These are phyloP conservation scores for Dryadomyces quercivorus DNA, from an alignment of 2,329 filamentous ascomycete genomes.

Conservation along the genomic window DNA sequence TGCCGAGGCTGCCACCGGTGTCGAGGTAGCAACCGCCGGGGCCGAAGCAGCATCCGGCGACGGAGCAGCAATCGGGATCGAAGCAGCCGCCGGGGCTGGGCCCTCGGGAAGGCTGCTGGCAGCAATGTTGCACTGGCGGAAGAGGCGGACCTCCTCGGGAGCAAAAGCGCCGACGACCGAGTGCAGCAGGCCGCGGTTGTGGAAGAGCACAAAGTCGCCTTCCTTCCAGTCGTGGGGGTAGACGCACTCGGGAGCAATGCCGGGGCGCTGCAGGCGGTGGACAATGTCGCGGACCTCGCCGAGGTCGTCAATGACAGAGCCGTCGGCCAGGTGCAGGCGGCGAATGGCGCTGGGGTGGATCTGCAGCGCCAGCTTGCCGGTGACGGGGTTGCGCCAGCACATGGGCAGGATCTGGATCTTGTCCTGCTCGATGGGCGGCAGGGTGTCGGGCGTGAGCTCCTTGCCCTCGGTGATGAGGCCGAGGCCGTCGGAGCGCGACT, in stretches of 20 bases:
- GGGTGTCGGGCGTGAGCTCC: constrained; percentile 45
- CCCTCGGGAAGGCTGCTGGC: constrained; percentile 28
- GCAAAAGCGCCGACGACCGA: constrained; percentile 64
- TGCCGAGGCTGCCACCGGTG: background rate
- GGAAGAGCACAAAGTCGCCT: constrained; percentile 66
- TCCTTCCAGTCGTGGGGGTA: constrained; percentile 69
- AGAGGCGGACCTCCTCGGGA: constrained; percentile 60
- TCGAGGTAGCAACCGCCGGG: background rate
- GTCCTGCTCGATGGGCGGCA: constrained; percentile 51
- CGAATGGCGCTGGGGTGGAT: constrained; percentile 62
- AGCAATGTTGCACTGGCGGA: constrained; percentile 72
- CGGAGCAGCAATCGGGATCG: background rate
- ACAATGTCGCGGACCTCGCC: constrained; percentile 54
- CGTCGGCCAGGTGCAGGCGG: constrained; percentile 54
- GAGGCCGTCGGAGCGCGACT: constrained; percentile 54
- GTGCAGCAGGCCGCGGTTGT: constrained; percentile 65
- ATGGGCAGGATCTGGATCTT: constrained; percentile 65
- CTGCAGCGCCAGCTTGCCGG: constrained; percentile 56
- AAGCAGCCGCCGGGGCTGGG: background rate
- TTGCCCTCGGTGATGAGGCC: constrained; percentile 45
- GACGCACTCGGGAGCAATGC: constrained; percentile 54
- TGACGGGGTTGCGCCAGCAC: constrained; percentile 66
- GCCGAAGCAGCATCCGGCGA: background rate
- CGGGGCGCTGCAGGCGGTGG: constrained; percentile 57
- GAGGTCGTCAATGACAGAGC: constrained; percentile 57